Percentiles rank a stretch among this genome's conserved stretches.
Evolutionary conservation across 768 basidiomycete genomes (phyloP).

Genomic region (Mrakia blollopis): DNA sequence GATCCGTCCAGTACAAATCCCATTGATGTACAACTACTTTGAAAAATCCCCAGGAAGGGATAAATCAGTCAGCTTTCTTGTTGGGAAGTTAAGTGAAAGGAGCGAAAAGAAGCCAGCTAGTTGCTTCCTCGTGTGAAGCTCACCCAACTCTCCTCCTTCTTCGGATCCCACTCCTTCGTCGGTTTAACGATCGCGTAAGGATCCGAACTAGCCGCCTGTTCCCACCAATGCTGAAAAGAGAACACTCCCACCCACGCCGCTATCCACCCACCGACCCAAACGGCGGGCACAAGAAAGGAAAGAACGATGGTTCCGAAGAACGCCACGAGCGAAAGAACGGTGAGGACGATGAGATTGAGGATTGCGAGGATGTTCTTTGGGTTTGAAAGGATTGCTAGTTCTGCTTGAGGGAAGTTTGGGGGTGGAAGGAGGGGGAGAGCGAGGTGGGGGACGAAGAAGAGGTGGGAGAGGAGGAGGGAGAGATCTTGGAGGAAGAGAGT

Average conservation of each 20-base stretch:
- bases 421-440: background rate
- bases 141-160: no score
- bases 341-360: background rate
- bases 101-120: no score
- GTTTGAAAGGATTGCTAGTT: background rate
- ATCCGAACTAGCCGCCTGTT: no score
- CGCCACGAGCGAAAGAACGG: background rate
- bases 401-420: background rate
- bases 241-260: background rate
- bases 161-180: no score
- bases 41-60: no score
- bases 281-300: background rate
- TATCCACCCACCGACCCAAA: background rate
- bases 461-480: background rate
- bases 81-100: no score
- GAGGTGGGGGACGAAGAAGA: background rate
- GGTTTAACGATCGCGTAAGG: no score
- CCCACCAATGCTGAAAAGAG: no score
- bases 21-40: background rate
- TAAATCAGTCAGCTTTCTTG: no score
- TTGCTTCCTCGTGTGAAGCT: no score
- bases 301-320: background rate
- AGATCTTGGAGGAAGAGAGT: background rate
- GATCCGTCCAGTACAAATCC: constrained; percentile 9
- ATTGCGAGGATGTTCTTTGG: background rate